phyloP scores from a whole-genome alignment of 768 basidiomycete species.

The Suillus fuscotomentosus region DNA sequence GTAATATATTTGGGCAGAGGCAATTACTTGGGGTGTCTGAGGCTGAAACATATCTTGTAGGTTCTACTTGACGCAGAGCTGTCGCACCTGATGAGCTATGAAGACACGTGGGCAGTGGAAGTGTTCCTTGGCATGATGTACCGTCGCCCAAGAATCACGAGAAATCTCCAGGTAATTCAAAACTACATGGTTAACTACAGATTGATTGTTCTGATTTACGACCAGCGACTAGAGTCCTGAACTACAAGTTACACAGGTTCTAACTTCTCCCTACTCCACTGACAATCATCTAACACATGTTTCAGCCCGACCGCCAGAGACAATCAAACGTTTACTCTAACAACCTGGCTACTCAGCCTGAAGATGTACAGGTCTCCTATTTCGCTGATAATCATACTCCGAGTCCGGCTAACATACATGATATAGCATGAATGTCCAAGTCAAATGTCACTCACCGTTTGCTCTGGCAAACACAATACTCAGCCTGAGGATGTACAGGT shows the following conservation, averaged over 20 bases:
- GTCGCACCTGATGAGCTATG: neutral
- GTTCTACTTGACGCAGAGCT: neutral
- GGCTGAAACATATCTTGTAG: neutral
- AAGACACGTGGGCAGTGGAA: neutral
- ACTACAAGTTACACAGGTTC: neutral
- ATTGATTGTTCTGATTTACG: neutral
- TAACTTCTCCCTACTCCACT: neutral
- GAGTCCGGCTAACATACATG: neutral
- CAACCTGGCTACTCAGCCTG: neutral
- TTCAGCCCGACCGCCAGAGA: neutral
- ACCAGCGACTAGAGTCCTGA: neutral
- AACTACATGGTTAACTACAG: too few relatives aligned
- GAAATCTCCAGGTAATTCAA: neutral
- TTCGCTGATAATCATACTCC: neutral
- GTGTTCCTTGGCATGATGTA: neutral
- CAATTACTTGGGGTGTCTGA: neutral
- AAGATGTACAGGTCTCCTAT: neutral
- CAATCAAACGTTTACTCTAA: neutral
- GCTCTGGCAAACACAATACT: neutral
- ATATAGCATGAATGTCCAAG: neutral
- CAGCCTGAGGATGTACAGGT: neutral
- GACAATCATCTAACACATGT: neutral
- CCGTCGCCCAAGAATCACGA: neutral
- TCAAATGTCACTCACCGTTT: neutral
- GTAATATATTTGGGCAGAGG: neutral